Percentiles rank a stretch among this genome's conserved stretches.
phyloP scores from a whole-genome alignment of 768 basidiomycete species.

The Lenzites betulinus region DNA sequence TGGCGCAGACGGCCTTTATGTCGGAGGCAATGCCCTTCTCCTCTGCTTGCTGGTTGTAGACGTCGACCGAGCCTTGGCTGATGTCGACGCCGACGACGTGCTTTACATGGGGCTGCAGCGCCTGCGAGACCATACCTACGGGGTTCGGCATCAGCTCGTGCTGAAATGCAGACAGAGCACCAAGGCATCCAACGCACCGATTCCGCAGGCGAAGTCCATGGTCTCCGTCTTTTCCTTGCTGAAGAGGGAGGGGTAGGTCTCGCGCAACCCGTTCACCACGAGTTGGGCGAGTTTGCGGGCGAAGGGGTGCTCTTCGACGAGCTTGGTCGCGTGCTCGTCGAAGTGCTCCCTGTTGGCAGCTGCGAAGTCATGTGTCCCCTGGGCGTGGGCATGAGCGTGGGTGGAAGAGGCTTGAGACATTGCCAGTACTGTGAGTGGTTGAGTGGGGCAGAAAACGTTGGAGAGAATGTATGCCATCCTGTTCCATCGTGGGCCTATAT shows the following conservation, averaged over 20 bases:
- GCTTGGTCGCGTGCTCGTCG: constrained; percentile 18
- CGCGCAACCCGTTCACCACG: constrained; percentile 32
- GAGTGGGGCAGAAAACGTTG: neutral
- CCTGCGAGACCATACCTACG: constrained; percentile 63
- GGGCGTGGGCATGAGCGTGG: neutral
- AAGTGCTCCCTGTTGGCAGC: constrained; percentile 20
- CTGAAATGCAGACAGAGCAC: neutral
- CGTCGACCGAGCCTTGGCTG: constrained; percentile 67
- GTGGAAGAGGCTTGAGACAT: neutral
- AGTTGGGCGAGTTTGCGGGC: constrained; percentile 24
- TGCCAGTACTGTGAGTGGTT: neutral
- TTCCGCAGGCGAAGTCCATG: constrained; percentile 78
- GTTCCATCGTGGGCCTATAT: too few relatives aligned
- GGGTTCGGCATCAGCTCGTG: neutral
- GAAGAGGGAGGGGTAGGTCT: constrained; percentile 38
- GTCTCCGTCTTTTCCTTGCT: constrained; percentile 55
- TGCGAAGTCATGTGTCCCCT: constrained; percentile 13
- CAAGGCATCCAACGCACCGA: constrained; percentile 44
- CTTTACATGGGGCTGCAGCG: constrained; percentile 60
- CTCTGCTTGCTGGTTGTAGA: constrained; percentile 56
- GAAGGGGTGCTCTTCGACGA: constrained; percentile 14
- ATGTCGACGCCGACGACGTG: constrained; percentile 75
- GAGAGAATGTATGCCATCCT: too few relatives aligned
- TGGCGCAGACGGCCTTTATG: constrained; percentile 61
- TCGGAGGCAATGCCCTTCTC: constrained; percentile 65